Base-by-base conservation (phyloP, 2,329 filamentous ascomycete species). In the Ascochyta clinopodiicola region DNA sequence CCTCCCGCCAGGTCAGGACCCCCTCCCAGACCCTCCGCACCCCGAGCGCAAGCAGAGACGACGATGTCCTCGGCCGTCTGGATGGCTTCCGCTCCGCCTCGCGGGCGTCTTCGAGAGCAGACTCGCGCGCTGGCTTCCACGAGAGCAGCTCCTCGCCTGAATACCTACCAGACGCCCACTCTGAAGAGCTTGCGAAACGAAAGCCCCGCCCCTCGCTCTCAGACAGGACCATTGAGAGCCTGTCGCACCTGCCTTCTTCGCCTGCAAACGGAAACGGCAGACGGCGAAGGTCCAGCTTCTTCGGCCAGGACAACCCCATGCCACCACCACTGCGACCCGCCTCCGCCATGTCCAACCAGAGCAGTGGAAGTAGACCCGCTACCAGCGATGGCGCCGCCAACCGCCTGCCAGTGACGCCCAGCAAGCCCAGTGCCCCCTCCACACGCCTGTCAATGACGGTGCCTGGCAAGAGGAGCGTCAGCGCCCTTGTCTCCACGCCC, bases 181-280 rank as follows among this genome's bases (percentile, higher is more conserved):
- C 59, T 3, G 64, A 67, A 12, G 47, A 54, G 6, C 56, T 60
- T 10, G 59, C 55, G 10, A 54, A 62, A 51, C 69, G 48, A 80
- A 84, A 46, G 61, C 67, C 77, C 4, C 70, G 80, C 12, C 79
- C 78, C 13, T 93, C 91, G 0, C 80, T 97, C 4, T 87, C 89
- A 0, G 93, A 97, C 66, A 83, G 94, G 54, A 96, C 93, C 0
- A 88, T 96, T 37, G 91, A 96, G 72, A 96, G 91, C 0, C 79
- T 97, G 6, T 84, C 92, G 3, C 85, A 87, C 42, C 79, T 96
- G 27, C 90, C 92, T 0, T 86, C 90, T 0, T 95, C 92, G 0
- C 92, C 93, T 3, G 67, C 68, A 4, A 61, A 61, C 19, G 57
- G 85, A 24, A 85, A 0, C 75, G 89, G 40, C 85, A 82, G 61